Conservation (phyloP, 345 rosid genomes). For the Eucalyptus marginata region DNA sequence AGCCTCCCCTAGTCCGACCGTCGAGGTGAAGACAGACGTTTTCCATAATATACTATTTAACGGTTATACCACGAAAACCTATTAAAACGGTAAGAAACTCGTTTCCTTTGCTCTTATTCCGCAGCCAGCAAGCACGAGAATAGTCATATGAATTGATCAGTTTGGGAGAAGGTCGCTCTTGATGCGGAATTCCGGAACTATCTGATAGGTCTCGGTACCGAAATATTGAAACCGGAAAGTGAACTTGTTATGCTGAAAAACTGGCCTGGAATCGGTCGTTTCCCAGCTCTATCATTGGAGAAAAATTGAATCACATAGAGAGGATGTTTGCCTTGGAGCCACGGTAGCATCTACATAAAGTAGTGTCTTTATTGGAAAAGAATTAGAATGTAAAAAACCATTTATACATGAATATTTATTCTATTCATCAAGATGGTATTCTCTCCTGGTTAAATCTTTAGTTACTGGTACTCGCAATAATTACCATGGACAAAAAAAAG, state of each 20-base stretch:
- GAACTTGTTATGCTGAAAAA: neutral
- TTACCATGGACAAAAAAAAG: neutral
- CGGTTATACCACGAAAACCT: neutral
- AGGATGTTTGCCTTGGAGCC: neutral
- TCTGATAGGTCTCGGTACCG: neutral
- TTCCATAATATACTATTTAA: neutral
- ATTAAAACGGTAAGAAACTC: neutral
- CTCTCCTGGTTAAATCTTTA: neutral
- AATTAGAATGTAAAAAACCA: neutral
- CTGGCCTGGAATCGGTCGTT: neutral
- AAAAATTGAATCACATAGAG: neutral
- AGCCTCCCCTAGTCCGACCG: neutral
- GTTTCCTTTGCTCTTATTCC: neutral
- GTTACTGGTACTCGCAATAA: neutral
- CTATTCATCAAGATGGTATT: neutral
- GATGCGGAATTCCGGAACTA: neutral
- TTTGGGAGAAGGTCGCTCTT: neutral
- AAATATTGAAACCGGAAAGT: neutral
- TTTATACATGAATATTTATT: neutral
- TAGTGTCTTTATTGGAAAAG: neutral
- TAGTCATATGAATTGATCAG: neutral
- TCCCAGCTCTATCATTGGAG: neutral
- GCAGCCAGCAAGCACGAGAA: neutral
- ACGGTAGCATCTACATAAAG: neutral
- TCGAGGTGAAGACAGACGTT: neutral